Evolutionary conservation across 257 asterid genomes (phyloP).

Genomic region (Coffea eugenioides): DNA sequence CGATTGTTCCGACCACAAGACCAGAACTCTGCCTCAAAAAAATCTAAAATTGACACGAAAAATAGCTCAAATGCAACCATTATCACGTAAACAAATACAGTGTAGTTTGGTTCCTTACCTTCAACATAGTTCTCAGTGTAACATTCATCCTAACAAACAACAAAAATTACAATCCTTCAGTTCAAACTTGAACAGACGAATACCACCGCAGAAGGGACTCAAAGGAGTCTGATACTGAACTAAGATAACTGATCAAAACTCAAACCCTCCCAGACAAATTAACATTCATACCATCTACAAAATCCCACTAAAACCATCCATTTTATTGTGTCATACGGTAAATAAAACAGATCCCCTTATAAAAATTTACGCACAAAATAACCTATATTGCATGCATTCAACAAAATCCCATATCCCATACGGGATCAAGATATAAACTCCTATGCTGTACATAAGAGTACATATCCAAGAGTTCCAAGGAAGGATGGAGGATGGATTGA

Average conservation of each 20-base stretch:
- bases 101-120: constrained; percentile 10
- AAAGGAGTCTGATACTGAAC: not conserved
- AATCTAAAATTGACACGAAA: not conserved
- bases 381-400: constrained; percentile 28
- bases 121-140: not conserved
- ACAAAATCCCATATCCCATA: constrained; percentile 18
- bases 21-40: constrained; percentile 12
- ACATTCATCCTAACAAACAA: not conserved
- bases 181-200: not conserved
- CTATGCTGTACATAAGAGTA: not conserved
- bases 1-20: not conserved
- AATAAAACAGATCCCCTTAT: constrained; percentile 10
- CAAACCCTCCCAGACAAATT: constrained; percentile 27
- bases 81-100: constrained; percentile 18
- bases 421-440: not conserved
- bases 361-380: constrained; percentile 17
- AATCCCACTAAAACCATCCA: not conserved
- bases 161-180: not conserved
- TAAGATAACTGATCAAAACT: not conserved
- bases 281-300: too few relatives aligned
- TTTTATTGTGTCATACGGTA: not conserved
- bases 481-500: not conserved
- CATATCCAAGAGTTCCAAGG: not conserved
- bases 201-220: not conserved
- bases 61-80: not conserved